Percentiles rank a stretch among this genome's conserved stretches.
phyloP scores from a whole-genome alignment of 306 rosid genomes.

The Vigna unguiculata region DNA sequence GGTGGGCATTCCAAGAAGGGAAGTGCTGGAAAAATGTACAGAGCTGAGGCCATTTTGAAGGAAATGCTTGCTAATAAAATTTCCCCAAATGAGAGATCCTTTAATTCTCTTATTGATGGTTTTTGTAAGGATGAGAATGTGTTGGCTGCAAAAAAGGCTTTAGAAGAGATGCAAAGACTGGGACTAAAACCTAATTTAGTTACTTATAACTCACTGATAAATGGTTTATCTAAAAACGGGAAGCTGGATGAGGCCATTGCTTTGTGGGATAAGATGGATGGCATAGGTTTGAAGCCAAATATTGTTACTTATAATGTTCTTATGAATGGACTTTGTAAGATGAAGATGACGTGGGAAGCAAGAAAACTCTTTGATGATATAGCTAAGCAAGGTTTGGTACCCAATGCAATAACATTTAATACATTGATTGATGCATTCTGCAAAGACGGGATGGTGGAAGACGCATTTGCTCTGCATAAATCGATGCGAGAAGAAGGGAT shows the following conservation, averaged over 20 bases:
- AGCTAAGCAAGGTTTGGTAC: conserved; percentile 58
- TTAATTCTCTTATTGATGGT: conserved; percentile 70
- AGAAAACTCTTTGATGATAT: conserved; percentile 61
- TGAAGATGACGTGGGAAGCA: conserved; percentile 69
- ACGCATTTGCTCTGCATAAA: conserved; percentile 54
- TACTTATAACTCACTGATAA: conserved; percentile 69
- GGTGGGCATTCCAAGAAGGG: conserved; percentile 80
- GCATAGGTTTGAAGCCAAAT: conserved; percentile 65
- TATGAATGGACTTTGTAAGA: conserved; percentile 72
- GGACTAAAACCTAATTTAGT: conserved; percentile 65
- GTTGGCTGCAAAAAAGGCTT: conserved; percentile 61
- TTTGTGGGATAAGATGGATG: conserved; percentile 60
- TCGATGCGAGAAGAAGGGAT: conserved; percentile 66
- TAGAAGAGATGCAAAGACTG: conserved; percentile 68
- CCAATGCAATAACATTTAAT: conserved; percentile 68
- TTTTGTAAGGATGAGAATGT: conserved; percentile 77
- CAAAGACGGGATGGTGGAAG: conserved; percentile 70
- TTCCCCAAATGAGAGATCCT: conserved; percentile 62
- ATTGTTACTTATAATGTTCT: conserved; percentile 72
- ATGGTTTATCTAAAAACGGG: conserved; percentile 63
- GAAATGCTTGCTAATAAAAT: conserved; percentile 67
- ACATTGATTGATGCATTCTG: conserved; percentile 70
- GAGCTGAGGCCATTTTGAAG: conserved; percentile 77
- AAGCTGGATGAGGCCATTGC: conserved; percentile 63
- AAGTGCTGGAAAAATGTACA: conserved; percentile 75